A percentile compares a stretch with the other conserved stretches of the same genome.
phyloP scores from a whole-genome alignment of 2,329 filamentous ascomycete species.

The Colletotrichum sp. region DNA sequence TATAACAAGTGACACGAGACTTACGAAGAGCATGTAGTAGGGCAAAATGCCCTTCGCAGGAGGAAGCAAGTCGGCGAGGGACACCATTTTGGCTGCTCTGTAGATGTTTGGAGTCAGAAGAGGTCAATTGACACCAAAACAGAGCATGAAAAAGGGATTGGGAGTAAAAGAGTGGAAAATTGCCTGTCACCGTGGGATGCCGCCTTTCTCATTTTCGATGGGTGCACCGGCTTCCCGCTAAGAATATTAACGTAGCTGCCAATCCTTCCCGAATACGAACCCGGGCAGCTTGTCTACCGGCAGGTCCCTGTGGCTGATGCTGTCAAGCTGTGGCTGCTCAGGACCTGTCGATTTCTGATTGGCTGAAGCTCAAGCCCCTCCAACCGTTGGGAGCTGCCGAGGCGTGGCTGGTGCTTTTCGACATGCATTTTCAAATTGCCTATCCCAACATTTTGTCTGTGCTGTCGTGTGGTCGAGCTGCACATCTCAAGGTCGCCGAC shows the following conservation, averaged over 20 bases:
- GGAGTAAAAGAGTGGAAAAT: background rate
- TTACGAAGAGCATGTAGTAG: constrained; percentile 63
- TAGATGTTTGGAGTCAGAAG: background rate
- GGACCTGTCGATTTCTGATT: background rate
- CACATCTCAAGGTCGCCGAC: background rate
- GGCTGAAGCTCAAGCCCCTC: background rate
- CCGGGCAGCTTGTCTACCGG: background rate
- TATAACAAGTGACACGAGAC: constrained; percentile 22
- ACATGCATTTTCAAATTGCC: constrained; percentile 6
- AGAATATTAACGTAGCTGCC: background rate
- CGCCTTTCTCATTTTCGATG: background rate
- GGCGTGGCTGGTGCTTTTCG: background rate
- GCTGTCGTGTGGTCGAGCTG: background rate
- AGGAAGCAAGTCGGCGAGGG: constrained; percentile 49
- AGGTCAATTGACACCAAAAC: background rate
- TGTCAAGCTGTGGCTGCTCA: background rate
- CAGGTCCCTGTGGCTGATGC: background rate
- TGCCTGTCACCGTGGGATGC: background rate
- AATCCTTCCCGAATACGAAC: background rate
- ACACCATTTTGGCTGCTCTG: constrained; percentile 43
- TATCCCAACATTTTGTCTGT: constrained; percentile 21
- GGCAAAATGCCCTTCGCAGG: constrained; percentile 59
- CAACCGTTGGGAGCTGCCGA: constrained; percentile 5
- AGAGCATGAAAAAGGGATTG: background rate
- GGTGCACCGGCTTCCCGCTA: background rate